Percentiles rank a stretch among this genome's conserved stretches.
Evolutionary conservation across 306 rosid genomes (phyloP).

Genomic region (Vigna angularis): DNA sequence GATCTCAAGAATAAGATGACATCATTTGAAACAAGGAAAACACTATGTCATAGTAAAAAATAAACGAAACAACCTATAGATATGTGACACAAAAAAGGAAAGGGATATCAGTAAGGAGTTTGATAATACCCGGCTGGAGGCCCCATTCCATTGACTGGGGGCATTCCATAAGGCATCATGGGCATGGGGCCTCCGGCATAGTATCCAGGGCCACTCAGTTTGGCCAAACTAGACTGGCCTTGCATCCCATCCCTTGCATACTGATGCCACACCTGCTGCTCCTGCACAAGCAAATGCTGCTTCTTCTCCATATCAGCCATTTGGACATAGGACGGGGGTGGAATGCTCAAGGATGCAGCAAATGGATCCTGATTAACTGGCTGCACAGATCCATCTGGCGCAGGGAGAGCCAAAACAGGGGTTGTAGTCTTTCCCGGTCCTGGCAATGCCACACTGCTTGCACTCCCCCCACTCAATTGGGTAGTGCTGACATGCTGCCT

Average conservation of each 20-base stretch:
- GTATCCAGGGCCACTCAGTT: constrained; percentile 64
- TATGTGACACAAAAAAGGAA: constrained; percentile 42
- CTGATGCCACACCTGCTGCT: constrained; percentile 90
- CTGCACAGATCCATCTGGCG: constrained; percentile 93
- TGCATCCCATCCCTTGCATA: constrained; percentile 94
- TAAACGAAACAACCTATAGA: constrained; percentile 53
- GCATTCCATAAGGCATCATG: constrained; percentile 81
- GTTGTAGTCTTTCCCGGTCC: constrained; percentile 74
- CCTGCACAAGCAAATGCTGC: constrained; percentile 78
- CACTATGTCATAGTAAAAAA: constrained; percentile 57
- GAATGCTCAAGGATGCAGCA: constrained; percentile 78
- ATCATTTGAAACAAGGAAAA: constrained; percentile 52
- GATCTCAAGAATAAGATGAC: constrained; percentile 61
- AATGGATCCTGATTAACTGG: constrained; percentile 93
- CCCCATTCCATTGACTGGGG: constrained; percentile 86
- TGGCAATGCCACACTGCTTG: constrained; percentile 96
- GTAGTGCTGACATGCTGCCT: constrained; percentile 91
- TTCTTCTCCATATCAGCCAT: constrained; percentile 99
- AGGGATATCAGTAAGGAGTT: constrained; percentile 64
- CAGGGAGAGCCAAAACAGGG: constrained; percentile 94
- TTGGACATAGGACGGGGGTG: constrained; percentile 96
- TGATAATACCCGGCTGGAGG: constrained; percentile 79
- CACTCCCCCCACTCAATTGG: constrained; percentile 89
- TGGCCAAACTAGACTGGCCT: constrained; percentile 88
- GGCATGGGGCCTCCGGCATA: constrained; percentile 67